phyloP scores from a whole-genome alignment of 179 eudicot genomes.

The Spinacia oleracea region DNA sequence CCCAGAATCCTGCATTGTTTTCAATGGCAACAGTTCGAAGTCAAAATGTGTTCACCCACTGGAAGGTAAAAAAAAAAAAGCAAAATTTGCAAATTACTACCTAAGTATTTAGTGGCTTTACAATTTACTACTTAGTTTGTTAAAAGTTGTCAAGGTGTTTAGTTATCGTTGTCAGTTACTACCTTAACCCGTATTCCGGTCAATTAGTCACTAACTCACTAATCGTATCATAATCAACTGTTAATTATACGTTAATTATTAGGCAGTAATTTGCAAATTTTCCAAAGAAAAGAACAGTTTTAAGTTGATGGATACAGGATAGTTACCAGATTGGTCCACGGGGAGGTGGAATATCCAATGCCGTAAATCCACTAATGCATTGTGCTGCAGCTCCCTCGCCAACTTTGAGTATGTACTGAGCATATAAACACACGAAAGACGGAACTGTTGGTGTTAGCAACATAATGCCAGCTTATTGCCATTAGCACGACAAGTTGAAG shows the following conservation, averaged over 20 bases:
- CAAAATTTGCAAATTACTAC: no score
- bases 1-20: slow-evolving; percentile 68
- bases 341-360: slow-evolving; percentile 81
- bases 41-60: neutral
- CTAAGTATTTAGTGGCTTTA: no score
- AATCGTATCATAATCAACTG: no score
- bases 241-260: no score
- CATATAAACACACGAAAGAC: neutral
- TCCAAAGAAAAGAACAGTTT: no score
- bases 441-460: neutral
- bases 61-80: no score
- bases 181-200: no score
- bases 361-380: slow-evolving; percentile 86
- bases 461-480: neutral
- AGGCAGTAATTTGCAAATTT: no score
- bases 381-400: slow-evolving; percentile 69
- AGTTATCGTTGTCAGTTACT: no score
- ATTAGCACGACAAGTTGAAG: neutral
- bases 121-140: no score
- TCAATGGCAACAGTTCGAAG: neutral
- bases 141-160: no score
- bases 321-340: slow-evolving; percentile 90
- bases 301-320: neutral
- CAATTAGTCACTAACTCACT: no score
- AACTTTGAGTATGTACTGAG: slow-evolving; percentile 75